phyloP scores from a whole-genome alignment of 2,329 filamentous ascomycete species.

The Colletotrichum truncatum region DNA sequence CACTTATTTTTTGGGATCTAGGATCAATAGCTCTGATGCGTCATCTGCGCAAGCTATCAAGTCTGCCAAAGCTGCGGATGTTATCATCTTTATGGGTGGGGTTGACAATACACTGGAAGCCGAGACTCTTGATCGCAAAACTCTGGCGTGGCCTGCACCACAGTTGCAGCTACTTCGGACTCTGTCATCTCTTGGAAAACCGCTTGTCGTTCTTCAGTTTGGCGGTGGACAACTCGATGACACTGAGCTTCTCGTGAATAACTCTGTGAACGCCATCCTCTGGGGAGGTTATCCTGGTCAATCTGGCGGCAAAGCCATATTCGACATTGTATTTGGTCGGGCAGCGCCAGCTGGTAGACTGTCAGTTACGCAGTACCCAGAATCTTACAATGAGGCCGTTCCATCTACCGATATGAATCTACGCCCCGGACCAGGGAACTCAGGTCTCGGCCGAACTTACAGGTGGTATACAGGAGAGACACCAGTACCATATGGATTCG shows the following conservation, averaged over 20 bases:
- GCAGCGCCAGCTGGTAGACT: constrained; percentile 61
- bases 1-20: constrained; percentile 39
- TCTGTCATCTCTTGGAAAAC: constrained; percentile 51
- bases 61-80: constrained; percentile 64
- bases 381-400: constrained; percentile 57
- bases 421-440: constrained; percentile 47
- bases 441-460: constrained; percentile 61
- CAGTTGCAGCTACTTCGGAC: constrained; percentile 28
- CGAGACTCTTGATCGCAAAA: constrained; percentile 67
- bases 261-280: constrained; percentile 59
- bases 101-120: constrained; percentile 58
- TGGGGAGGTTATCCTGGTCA: constrained; percentile 71
- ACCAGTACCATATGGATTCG: constrained; percentile 63
- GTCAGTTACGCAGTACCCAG: constrained; percentile 65
- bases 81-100: constrained; percentile 65
- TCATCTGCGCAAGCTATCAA: constrained; percentile 58
- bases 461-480: constrained; percentile 62
- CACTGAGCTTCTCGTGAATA: constrained; percentile 54
- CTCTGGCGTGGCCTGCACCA: constrained; percentile 18
- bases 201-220: constrained; percentile 60
- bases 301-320: constrained; percentile 63
- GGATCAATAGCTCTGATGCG: constrained; percentile 35
- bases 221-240: constrained; percentile 64
- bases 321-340: constrained; percentile 62
- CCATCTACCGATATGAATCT: constrained; percentile 66